Base-by-base conservation (phyloP, 1,284 basidiomycete genomes). In the Inonotus hispidus region DNA sequence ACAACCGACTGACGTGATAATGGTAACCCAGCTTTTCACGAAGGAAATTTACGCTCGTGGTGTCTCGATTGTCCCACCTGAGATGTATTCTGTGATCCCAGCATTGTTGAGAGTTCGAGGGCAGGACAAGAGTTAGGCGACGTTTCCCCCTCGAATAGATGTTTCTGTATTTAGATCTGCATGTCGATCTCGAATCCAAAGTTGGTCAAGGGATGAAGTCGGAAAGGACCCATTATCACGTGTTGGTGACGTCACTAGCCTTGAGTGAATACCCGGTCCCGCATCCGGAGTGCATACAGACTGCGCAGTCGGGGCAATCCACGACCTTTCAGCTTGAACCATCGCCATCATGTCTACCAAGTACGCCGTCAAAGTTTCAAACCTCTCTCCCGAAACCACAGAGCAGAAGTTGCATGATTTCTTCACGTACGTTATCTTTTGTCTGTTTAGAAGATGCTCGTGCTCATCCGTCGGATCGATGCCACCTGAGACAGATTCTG, bases 321-420 rank as follows among this genome's bases (percentile, higher is more conserved):
- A 46, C 23, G 21, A 16, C 41, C 14, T 37, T 55, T 55, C 8
- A 39, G 11, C 37, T 23, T 55, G 27, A 54, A 55, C 56, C 56
- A 32, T 32, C 32, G 55, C 56, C 38, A 62, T 47, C 32, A 62
- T 62, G 56, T 41, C 47, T 38, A 27, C 56, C 27, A 47, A 58
- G 10, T 59, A 58, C 41, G 37, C 21, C 19, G 61, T 62, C 32
- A 54, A 59, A 46, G 61, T 93, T 53, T 79, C 86, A 10, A 79
- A 79, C 56, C 81, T 93, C 67, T 71, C 84, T 14, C 69, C 82
- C 1, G 71, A 73, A 25, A 93, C 90, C 25, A 83, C 80, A 21
- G 72, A 88, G 68, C 69, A 75, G 23, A 80, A 85, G 56, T 77
- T 93, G 54, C 72, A 80, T 64, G 85, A 92, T 66, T 93, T 90